A percentile compares a stretch with the other conserved stretches of the same genome.
These are phyloP conservation scores for Pseudozyma thailandica DNA, from an alignment of 1,284 basidiomycete genomes.

Conservation along the genomic window DNA sequence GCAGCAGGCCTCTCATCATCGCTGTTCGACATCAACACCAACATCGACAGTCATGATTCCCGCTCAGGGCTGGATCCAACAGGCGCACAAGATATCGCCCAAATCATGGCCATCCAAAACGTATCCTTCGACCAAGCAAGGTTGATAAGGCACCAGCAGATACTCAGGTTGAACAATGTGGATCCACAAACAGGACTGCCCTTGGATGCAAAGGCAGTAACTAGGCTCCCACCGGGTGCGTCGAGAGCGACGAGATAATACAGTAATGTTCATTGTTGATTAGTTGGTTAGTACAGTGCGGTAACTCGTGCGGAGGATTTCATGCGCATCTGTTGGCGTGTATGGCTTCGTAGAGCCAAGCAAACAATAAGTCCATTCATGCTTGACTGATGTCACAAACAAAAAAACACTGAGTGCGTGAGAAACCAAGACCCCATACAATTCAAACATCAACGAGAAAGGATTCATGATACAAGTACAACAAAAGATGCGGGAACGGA, in stretches of 20 bases:
- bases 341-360: too few species aligned
- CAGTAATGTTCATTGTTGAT: too few species aligned
- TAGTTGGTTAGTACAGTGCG: too few species aligned
- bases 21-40: slow-evolving; percentile 62
- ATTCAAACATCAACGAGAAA: too few species aligned
- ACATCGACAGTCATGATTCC: slow-evolving; percentile 53
- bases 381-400: too few species aligned
- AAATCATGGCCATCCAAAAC: slow-evolving; percentile 53
- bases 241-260: too few species aligned
- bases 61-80: slow-evolving; percentile 55
- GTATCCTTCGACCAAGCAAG: slow-evolving; percentile 63
- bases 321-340: too few species aligned
- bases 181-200: slow-evolving; percentile 64
- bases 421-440: too few species aligned
- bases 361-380: too few species aligned
- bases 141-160: slow-evolving; percentile 57
- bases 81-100: slow-evolving; percentile 57
- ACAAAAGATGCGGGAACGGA: background rate
- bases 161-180: slow-evolving; percentile 55
- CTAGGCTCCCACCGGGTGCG: slow-evolving; percentile 22
- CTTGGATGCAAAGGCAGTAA: slow-evolving; percentile 63
- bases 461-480: too few species aligned
- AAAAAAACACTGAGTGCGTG: too few species aligned
- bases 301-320: too few species aligned
- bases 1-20: slow-evolving; percentile 48